Evolutionary conservation across 2,329 filamentous ascomycete genomes (phyloP), one percentile per base, ranked within the genome.

Genomic region (Trichoderma cornu-damae): DNA sequence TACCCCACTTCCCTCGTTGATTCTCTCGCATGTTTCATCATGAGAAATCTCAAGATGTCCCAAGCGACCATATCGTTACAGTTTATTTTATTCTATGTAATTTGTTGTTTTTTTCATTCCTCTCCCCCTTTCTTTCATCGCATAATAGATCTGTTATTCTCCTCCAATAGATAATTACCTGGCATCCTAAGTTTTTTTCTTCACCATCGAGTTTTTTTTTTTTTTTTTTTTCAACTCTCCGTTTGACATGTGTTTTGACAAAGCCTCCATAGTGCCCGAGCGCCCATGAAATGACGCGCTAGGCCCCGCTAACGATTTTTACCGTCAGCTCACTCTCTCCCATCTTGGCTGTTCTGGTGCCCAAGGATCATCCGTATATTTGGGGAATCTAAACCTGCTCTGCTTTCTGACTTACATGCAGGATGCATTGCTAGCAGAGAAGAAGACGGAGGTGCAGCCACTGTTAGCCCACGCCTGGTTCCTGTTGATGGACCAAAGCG

Each of bases 301-400:
- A 48, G 48, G 51, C 49, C 49, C 56, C 56, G 50, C 56, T 54
- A 47, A 40, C 56, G 40, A 54, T 14, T 37, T 14, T 37, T 34
- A 11, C 56, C n/a, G 49, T 47, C 48, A 40, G 46, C 46, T 54
- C 56, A 55, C 18, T 18, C 56, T 47, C 18, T 18, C 42, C 26
- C 11, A 52, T n/a, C n/a, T n/a, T n/a, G n/a, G n/a, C n/a, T n/a
- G n/a, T n/a, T n/a, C n/a, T n/a, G 32, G 9, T 8, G 32, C 8
- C 22, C 20, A 42, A 18, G 11, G 26, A 12, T 12, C 20, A 22
- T 42, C 16, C n/a, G n/a, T n/a, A 38, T 8, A 28, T 4, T 42
- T 42, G 6, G 37, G 16, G 5, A 16, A 7, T 42, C n/a, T 14
- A 28, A 14, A 22, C 9, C 30, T 49, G 14, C 22, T 28, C 42